Base-by-base conservation (phyloP, 1,284 basidiomycete genomes). In the Microstroma glucosiphilum region DNA sequence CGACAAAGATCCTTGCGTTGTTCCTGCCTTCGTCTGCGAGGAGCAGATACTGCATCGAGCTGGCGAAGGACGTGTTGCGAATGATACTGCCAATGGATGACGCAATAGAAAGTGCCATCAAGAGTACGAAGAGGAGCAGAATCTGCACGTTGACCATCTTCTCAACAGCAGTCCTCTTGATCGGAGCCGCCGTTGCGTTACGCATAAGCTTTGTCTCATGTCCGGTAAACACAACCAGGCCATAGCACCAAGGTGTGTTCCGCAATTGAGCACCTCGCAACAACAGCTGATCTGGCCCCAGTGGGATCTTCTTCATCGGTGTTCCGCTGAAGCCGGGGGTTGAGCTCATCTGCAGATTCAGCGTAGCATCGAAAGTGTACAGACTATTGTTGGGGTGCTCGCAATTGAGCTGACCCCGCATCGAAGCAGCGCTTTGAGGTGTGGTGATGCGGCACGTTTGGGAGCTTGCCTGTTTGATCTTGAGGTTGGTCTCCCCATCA, bases 121-220 rank as follows among this genome's bases (percentile, higher is more conserved):
- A 84, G 19, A 97, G 83, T 56, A 88, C 84, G 80, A 99, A 97
- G 60, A 99, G 83, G 79, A 94, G 93, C n/a, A 98, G 85, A 72
- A 99, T 98, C 74, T 97, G 93, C 3, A 88, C 83, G 77, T 99
- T 98, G 76, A 98, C 96, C 81, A 96, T 92, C 61, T 88, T 85
- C 81, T 98, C 96, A 11, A 98, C 92, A 0, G 91, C 90, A 0
- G 96, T 98, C 51, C 92, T 84, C 82, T 98, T 99, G 82, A 97
- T 90, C 1, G 96, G 96, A 4, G 94, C 88, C 46, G 92, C 71
- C 25, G 94, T 97, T 17, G 85, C 84, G 71, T 86, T 98, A 62
- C 91, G 86, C 92, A 98, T 94, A 53, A 99, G 82, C 81, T 99
- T 98, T 37, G 96, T 98, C 82, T 99, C 93, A 76, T 98, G 94